phyloP scores from a whole-genome alignment of 768 basidiomycete species.

The Kwoniella dejecticola region DNA sequence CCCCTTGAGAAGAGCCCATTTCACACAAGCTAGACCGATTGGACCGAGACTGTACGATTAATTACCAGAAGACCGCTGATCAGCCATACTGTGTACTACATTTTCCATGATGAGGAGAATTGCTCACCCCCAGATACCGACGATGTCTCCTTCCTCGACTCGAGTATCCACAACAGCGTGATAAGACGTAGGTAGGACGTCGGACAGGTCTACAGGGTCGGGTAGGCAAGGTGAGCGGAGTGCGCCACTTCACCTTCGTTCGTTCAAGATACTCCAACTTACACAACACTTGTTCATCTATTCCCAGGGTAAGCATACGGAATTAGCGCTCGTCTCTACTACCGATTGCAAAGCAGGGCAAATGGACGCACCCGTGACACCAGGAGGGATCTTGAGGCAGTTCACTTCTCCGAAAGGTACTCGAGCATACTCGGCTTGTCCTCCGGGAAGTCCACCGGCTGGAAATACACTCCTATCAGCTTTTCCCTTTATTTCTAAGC shows the following conservation, averaged over 20 bases:
- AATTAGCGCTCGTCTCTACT: neutral
- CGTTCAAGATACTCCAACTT: neutral
- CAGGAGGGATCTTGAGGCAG: slow-evolving; percentile 68
- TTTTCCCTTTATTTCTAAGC: neutral
- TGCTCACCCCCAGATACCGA: slow-evolving; percentile 69
- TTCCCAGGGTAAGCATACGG: neutral
- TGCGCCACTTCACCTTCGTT: neutral
- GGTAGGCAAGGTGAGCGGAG: slow-evolving; percentile 1
- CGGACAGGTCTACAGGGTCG: slow-evolving; percentile 53
- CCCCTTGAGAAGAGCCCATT: slow-evolving; percentile 69
- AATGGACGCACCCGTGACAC: slow-evolving; percentile 65
- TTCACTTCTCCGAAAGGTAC: slow-evolving; percentile 68
- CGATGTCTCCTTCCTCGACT: slow-evolving; percentile 70
- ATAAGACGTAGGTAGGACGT: slow-evolving; percentile 70
- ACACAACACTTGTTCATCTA: slow-evolving; percentile 43
- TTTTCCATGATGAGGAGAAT: too few species aligned
- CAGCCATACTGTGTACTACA: too few species aligned
- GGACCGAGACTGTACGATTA: slow-evolving; percentile 63
- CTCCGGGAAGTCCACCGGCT: slow-evolving; percentile 66
- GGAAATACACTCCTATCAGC: neutral
- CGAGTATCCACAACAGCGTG: slow-evolving; percentile 73
- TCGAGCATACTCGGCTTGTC: slow-evolving; percentile 74
- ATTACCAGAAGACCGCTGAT: too few species aligned
- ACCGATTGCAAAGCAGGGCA: neutral
- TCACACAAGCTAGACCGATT: slow-evolving; percentile 60